Conservation (phyloP, 345 rosid genomes). For the Barbarea vulgaris region DNA sequence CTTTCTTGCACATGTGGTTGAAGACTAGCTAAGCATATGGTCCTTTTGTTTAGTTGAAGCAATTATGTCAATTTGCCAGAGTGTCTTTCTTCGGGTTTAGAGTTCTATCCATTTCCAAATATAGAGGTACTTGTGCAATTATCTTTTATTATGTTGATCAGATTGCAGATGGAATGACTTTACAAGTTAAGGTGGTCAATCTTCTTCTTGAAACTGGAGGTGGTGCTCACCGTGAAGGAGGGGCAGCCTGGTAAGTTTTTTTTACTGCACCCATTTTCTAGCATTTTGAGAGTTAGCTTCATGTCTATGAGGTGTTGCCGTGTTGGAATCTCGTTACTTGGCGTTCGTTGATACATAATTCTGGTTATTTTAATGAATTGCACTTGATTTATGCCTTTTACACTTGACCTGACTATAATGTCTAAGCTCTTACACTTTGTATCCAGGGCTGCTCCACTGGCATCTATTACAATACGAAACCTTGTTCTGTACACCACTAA, state of each 20-base stretch:
- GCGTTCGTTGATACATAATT: neutral
- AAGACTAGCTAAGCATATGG: neutral
- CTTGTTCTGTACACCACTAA: slow-evolving; percentile 82
- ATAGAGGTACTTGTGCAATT: neutral
- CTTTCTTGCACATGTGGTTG: slow-evolving; percentile 12
- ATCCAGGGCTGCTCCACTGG: slow-evolving; percentile 91
- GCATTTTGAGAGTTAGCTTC: neutral
- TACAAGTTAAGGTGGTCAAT: slow-evolving; percentile 85
- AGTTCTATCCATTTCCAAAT: slow-evolving; percentile 8
- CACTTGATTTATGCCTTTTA: slow-evolving; percentile 8
- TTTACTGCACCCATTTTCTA: slow-evolving; percentile 13
- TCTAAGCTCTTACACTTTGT: slow-evolving; percentile 32
- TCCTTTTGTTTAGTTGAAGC: slow-evolving; percentile 4
- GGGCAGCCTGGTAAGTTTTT: slow-evolving; percentile 82
- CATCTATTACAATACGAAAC: slow-evolving; percentile 87
- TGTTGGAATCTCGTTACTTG: slow-evolving; percentile 4
- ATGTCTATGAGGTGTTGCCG: slow-evolving; percentile 2
- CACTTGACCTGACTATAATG: neutral
- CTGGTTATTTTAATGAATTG: neutral
- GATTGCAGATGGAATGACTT: slow-evolving; percentile 99
- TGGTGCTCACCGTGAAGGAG: slow-evolving; percentile 63
- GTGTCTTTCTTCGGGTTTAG: neutral
- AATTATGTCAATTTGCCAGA: slow-evolving; percentile 3
- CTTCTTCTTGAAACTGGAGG: slow-evolving; percentile 94
- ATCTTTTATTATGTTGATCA: slow-evolving; percentile 41